These are phyloP conservation scores for Fusarium sacchari DNA, from an alignment of 2,329 filamentous ascomycete genomes.

Conservation along the genomic window DNA sequence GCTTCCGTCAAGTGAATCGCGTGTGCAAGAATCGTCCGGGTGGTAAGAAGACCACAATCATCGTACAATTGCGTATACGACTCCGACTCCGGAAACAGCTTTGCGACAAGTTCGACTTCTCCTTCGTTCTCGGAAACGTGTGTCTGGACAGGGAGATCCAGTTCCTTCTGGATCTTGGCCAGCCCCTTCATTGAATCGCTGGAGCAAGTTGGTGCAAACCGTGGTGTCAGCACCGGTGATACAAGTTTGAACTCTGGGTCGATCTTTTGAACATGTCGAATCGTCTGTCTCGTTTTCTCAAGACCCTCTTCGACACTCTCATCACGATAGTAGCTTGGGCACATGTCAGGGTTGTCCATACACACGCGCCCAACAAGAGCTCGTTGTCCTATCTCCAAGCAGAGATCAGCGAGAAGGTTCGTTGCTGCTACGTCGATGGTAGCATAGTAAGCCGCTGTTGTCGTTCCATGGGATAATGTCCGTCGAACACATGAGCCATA, in stretches of 20 bases:
- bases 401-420: conserved; percentile 89
- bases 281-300: conserved; percentile 64
- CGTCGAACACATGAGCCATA: conserved; percentile 83
- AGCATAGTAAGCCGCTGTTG: conserved; percentile 93
- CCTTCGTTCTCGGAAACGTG: conserved; percentile 86
- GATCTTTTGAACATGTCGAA: conserved; percentile 72
- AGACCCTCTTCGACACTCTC: conserved; percentile 68
- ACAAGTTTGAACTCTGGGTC: conserved; percentile 75
- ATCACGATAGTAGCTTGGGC: conserved; percentile 84
- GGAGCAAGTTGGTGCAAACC: conserved; percentile 73
- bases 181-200: conserved; percentile 69
- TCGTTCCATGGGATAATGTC: conserved; percentile 90
- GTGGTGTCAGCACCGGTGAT: conserved; percentile 81
- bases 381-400: conserved; percentile 81
- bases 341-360: conserved; percentile 78
- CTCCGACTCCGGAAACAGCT: conserved; percentile 71
- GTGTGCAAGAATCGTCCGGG: conserved; percentile 85
- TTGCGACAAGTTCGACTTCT: conserved; percentile 76
- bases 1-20: conserved; percentile 77
- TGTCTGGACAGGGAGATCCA: conserved; percentile 79
- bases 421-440: conserved; percentile 88
- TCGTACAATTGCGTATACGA: conserved; percentile 87
- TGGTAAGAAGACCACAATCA: conserved; percentile 71
- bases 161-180: conserved; percentile 70
- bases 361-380: conserved; percentile 94